Evolutionary conservation across 1,139 yeast species (phyloP), one percentile per base, ranked within the genome.

Genomic region (Lodderomyces oxycetoniae): DNA sequence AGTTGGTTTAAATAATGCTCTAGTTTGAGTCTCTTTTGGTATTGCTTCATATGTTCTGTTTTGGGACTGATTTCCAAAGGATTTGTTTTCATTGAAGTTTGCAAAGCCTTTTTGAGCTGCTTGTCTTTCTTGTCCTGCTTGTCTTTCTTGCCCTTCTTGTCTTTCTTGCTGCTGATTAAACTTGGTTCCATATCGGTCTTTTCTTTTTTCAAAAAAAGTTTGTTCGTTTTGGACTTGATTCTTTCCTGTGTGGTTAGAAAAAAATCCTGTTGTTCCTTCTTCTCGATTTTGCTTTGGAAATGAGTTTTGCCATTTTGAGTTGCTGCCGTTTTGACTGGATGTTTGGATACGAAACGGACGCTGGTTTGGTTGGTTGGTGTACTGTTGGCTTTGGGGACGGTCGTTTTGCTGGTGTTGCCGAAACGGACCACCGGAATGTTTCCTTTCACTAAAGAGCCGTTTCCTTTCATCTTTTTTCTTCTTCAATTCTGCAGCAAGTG

Each of bases 401-500:
- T 19, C 13, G 20, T 20, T 25, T 3, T n/a, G 6, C 26, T n/a
- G n/a, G n/a, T n/a, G n/a, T n/a, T n/a, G n/a, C n/a, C n/a, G n/a
- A n/a, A n/a, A n/a, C n/a, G n/a, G n/a, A n/a, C n/a, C n/a, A n/a
- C n/a, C n/a, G n/a, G n/a, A n/a, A n/a, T n/a, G n/a, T n/a, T n/a
- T n/a, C n/a, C n/a, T n/a, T n/a, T n/a, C n/a, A n/a, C n/a, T n/a
- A n/a, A n/a, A n/a, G n/a, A n/a, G n/a, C n/a, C n/a, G n/a, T n/a
- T n/a, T n/a, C n/a, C n/a, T n/a, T n/a, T n/a, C n/a, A n/a, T n/a
- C n/a, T 10, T 26, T 30, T 17, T 22, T 26, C 25, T 32, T 32
- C 30, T 31, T 35, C 6, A 33, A 11, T 20, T 33, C 35, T 19
- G 33, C 35, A 7, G 40, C 35, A 30, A 35, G 30, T 6, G 17